These are phyloP conservation scores for Ustilago tritici DNA, from an alignment of 1,284 basidiomycete species.

Conservation along the genomic window DNA sequence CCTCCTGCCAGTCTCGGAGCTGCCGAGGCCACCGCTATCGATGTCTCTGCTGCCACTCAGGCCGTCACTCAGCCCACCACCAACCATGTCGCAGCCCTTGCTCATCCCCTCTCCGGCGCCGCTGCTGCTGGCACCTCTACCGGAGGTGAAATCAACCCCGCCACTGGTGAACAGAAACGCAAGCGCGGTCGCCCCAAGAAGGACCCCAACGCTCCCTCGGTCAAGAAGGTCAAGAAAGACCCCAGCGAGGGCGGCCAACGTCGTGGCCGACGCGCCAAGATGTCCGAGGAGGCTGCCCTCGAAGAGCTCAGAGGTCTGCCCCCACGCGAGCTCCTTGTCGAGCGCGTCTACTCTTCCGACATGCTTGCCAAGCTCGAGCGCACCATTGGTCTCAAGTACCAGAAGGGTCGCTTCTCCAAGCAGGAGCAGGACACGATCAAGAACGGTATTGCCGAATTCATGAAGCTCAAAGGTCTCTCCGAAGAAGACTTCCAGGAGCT, in stretches of 20 bases:
- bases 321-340: conserved; percentile 45
- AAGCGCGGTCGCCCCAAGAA: conserved; percentile 45
- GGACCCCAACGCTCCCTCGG: conserved; percentile 26
- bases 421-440: conserved; percentile 51
- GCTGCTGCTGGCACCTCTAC: conserved; percentile 15
- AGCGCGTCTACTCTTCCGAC: conserved; percentile 51
- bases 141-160: conserved; percentile 5
- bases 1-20: conserved; percentile 8
- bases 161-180: conserved; percentile 31
- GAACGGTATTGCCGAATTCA: conserved; percentile 45
- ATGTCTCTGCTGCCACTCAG: conserved; percentile 9
- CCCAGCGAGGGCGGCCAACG: conserved; percentile 31
- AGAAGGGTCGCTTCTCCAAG: conserved; percentile 42
- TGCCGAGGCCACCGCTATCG: conserved; percentile 14
- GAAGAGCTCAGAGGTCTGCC: conserved; percentile 32
- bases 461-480: conserved; percentile 39
- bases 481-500: conserved; percentile 54
- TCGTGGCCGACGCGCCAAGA: conserved; percentile 37
- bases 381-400: conserved; percentile 50
- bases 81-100: conserved; percentile 3
- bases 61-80: conserved; percentile 9
- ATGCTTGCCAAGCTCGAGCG: conserved; percentile 50
- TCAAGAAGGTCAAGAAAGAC: conserved; percentile 42
- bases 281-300: conserved; percentile 39
- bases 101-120: conserved; percentile 10